phyloP scores from a whole-genome alignment of 306 rosid genomes.

The Dalbergia oliveri region DNA sequence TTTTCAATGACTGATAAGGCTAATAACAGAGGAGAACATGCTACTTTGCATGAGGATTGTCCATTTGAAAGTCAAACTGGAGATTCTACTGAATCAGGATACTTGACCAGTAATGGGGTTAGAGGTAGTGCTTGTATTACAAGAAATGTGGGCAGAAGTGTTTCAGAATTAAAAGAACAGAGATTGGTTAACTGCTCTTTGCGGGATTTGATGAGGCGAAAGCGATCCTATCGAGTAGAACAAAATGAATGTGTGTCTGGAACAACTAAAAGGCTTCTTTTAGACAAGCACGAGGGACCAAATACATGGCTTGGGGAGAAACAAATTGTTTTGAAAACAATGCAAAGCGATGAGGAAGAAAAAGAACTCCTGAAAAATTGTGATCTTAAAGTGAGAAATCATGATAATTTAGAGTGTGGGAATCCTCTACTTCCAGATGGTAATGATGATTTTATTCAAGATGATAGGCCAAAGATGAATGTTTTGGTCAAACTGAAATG shows the following conservation, averaged over 20 bases:
- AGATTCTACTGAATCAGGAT: constrained; percentile 50
- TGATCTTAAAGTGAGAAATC: constrained; percentile 46
- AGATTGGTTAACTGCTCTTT: constrained; percentile 64
- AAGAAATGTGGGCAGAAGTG: constrained; percentile 46
- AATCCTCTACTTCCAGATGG: constrained; percentile 49
- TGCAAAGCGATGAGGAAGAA: constrained; percentile 45
- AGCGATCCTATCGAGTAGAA: constrained; percentile 64
- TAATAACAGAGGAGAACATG: constrained; percentile 43
- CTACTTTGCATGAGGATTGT: constrained; percentile 36
- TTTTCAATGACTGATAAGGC: constrained; percentile 52
- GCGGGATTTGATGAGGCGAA: constrained; percentile 93
- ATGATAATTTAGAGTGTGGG: constrained; percentile 48
- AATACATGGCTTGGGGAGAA: constrained; percentile 44
- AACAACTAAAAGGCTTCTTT: constrained; percentile 49
- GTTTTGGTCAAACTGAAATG: constrained; percentile 43
- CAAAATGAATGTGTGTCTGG: constrained; percentile 54
- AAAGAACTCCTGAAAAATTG: constrained; percentile 41
- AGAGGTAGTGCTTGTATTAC: constrained; percentile 44
- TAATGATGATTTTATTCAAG: constrained; percentile 44
- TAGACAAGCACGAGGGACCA: constrained; percentile 54
- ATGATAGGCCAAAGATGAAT: constrained; percentile 44
- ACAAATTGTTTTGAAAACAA: constrained; percentile 46
- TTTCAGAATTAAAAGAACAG: constrained; percentile 51
- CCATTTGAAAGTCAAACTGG: constrained; percentile 46
- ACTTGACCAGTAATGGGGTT: constrained; percentile 45